Conservation (phyloP, 306 rosid species). For the Pueraria montana region DNA sequence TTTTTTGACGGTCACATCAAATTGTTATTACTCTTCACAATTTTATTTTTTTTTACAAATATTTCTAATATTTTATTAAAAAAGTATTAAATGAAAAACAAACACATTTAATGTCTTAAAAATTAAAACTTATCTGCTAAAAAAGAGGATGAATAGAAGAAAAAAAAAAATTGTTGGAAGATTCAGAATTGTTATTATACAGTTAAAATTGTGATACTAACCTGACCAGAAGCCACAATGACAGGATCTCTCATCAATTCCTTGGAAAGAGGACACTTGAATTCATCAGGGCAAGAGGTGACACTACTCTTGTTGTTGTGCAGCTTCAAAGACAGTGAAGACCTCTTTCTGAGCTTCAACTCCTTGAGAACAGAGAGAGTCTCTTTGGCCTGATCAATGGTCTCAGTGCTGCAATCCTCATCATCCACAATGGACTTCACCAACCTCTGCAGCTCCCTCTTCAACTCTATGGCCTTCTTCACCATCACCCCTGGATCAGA, state of each 20-base stretch:
- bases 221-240: constrained; percentile 87
- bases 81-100: neutral
- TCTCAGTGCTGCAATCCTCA: constrained; percentile 63
- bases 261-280: constrained; percentile 84
- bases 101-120: neutral
- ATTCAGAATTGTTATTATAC: neutral
- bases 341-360: constrained; percentile 60
- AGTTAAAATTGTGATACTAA: constrained; percentile 51
- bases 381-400: constrained; percentile 74
- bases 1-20: too few relatives aligned
- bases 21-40: neutral
- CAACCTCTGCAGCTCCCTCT: constrained; percentile 79
- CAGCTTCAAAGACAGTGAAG: constrained; percentile 63
- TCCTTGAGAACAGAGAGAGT: constrained; percentile 68
- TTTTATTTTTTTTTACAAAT: neutral
- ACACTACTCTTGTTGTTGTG: constrained; percentile 52
- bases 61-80: neutral
- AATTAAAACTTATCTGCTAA: neutral
- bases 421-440: constrained; percentile 72
- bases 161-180: neutral
- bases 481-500: constrained; percentile 68
- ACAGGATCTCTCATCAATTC: constrained; percentile 98
- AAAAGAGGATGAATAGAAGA: neutral
- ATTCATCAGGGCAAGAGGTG: constrained; percentile 73
- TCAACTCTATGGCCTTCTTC: constrained; percentile 71